Conservation (phyloP, 2,329 filamentous ascomycete species). For the Microsporum ferrugineum region DNA sequence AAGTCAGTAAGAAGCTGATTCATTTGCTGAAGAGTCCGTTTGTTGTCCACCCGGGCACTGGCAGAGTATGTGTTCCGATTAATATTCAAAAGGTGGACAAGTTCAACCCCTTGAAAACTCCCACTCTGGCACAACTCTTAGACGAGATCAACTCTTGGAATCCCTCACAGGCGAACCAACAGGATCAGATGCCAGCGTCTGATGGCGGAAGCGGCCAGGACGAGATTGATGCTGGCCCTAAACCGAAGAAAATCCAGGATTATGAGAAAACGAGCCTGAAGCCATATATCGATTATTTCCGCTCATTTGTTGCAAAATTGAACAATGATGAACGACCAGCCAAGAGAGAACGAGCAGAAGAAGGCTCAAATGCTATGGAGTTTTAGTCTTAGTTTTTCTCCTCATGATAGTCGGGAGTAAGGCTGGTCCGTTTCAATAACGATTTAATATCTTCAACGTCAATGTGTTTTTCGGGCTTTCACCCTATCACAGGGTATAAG, state of each 20-base stretch:
- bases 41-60: constrained; percentile 89
- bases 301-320: constrained; percentile 63
- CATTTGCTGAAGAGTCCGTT: constrained; percentile 97
- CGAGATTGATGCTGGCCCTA: constrained; percentile 22
- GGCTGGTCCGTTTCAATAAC: background rate
- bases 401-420: background rate
- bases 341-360: constrained; percentile 43
- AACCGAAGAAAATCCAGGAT: constrained; percentile 51
- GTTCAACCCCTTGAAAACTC: constrained; percentile 81
- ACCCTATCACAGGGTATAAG: background rate
- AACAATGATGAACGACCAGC: constrained; percentile 58
- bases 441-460: background rate
- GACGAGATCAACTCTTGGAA: constrained; percentile 78
- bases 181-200: constrained; percentile 1
- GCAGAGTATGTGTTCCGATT: constrained; percentile 90
- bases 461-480: background rate
- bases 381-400: constrained; percentile 38
- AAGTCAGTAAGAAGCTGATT: constrained; percentile 95
- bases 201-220: background rate
- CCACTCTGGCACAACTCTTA: constrained; percentile 72
- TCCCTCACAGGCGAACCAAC: constrained; percentile 21
- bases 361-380: constrained; percentile 49
- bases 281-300: constrained; percentile 84
- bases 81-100: constrained; percentile 60
- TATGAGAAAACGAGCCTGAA: constrained; percentile 96